phyloP scores from a whole-genome alignment of 2,329 filamentous ascomycete genomes.

The Colletotrichum musae region DNA sequence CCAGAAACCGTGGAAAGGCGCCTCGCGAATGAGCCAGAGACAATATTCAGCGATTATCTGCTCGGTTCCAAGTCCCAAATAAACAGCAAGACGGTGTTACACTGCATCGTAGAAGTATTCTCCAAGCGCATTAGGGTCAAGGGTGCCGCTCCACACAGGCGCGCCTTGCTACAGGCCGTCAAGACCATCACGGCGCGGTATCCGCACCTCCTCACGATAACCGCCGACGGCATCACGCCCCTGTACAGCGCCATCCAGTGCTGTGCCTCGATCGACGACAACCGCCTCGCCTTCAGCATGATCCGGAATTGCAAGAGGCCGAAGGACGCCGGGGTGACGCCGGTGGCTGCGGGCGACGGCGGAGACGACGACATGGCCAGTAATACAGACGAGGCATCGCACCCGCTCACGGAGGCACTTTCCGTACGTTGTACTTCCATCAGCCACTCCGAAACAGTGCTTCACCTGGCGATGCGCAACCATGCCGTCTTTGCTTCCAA shows the following conservation, averaged over 20 bases:
- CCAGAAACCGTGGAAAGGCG: background rate
- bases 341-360: background rate
- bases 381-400: background rate
- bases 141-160: background rate
- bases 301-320: slow-evolving; percentile 12
- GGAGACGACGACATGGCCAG: background rate
- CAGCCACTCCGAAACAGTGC: background rate
- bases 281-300: slow-evolving; percentile 6
- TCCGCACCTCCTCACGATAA: slow-evolving; percentile 14
- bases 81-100: slow-evolving; percentile 7
- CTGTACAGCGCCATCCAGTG: slow-evolving; percentile 15
- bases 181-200: slow-evolving; percentile 11
- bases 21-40: background rate
- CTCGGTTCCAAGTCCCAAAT: background rate
- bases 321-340: background rate
- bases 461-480: slow-evolving; percentile 17
- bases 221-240: slow-evolving; percentile 18
- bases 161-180: slow-evolving; percentile 1
- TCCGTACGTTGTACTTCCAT: background rate
- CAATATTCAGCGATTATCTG: slow-evolving; percentile 7
- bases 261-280: background rate
- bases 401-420: background rate
- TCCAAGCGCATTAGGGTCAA: background rate
- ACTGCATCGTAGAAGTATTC: slow-evolving; percentile 6
- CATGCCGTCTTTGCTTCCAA: background rate